A percentile compares a stretch with the other conserved stretches of the same genome.
Conservation (phyloP, 352 stramenopile genomes). For the Pythium sukuiense region DNA sequence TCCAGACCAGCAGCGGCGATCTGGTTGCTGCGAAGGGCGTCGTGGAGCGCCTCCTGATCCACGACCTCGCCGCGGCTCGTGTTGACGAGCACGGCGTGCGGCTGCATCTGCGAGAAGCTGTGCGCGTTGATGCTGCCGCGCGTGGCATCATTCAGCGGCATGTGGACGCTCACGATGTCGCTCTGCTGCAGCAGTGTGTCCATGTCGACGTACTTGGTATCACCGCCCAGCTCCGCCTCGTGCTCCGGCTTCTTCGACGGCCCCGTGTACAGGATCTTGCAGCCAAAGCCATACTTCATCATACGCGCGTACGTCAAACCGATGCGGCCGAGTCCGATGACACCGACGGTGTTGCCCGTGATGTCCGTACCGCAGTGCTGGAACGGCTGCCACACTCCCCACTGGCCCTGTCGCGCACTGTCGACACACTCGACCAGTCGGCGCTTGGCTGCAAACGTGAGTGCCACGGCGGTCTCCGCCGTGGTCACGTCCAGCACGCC, state of each 20-base stretch:
- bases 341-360: constrained; percentile 55
- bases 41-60: constrained; percentile 76
- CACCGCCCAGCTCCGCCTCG: constrained; percentile 32
- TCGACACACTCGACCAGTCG: constrained; percentile 56
- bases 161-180: constrained; percentile 89
- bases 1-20: constrained; percentile 78
- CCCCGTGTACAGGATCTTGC: constrained; percentile 80
- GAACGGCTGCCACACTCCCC: constrained; percentile 64
- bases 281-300: constrained; percentile 81
- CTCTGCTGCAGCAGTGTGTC: constrained; percentile 71
- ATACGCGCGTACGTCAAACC: constrained; percentile 80
- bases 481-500: constrained; percentile 71
- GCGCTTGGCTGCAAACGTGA: constrained; percentile 48
- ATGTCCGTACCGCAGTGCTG: constrained; percentile 52
- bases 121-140: constrained; percentile 68
- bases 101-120: constrained; percentile 82
- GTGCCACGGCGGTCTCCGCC: constrained; percentile 46
- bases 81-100: constrained; percentile 89
- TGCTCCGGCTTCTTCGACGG: constrained; percentile 59
- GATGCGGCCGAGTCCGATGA: constrained; percentile 85
- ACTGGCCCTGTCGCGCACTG: constrained; percentile 55
- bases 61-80: constrained; percentile 90
- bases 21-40: constrained; percentile 38
- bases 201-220: constrained; percentile 75
- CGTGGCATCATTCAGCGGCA: constrained; percentile 76